These are phyloP conservation scores for Chrysosporium keratinophilum DNA, from an alignment of 2,329 filamentous ascomycete species.

Conservation along the genomic window DNA sequence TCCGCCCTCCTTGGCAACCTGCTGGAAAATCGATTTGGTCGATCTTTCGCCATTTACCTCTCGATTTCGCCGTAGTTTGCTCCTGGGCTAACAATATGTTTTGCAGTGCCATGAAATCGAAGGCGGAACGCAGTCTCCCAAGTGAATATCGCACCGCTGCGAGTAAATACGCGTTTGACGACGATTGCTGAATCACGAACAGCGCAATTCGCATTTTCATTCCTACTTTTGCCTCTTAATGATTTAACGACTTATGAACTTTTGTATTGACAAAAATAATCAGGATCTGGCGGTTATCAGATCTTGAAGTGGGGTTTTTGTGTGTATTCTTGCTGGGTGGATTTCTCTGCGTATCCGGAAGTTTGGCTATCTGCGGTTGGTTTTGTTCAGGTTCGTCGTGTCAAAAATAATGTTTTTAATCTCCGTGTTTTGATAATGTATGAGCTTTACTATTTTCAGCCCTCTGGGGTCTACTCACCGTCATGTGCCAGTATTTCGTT, in stretches of 20 bases:
- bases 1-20: slow-evolving; percentile 14
- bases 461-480: background rate
- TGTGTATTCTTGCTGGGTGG: slow-evolving; percentile 5
- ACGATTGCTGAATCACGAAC: slow-evolving; percentile 13
- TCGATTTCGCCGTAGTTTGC: background rate
- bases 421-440: background rate
- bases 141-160: slow-evolving; percentile 23
- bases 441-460: background rate
- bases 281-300: background rate
- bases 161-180: slow-evolving; percentile 20
- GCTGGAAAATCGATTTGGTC: background rate
- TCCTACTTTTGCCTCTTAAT: background rate
- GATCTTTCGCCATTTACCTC: background rate
- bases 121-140: slow-evolving; percentile 23
- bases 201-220: background rate
- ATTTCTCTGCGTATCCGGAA: background rate
- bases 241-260: background rate
- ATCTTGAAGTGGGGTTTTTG: background rate
- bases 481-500: background rate
- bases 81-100: background rate
- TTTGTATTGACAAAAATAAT: background rate
- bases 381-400: background rate
- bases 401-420: slow-evolving; percentile 1
- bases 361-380: background rate
- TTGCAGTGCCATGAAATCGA: slow-evolving; percentile 23